Evolutionary conservation across 495 filamentous ascomycete species (phyloP), one percentile per base, ranked within the genome.

Genomic region (Neurospora discreta): DNA sequence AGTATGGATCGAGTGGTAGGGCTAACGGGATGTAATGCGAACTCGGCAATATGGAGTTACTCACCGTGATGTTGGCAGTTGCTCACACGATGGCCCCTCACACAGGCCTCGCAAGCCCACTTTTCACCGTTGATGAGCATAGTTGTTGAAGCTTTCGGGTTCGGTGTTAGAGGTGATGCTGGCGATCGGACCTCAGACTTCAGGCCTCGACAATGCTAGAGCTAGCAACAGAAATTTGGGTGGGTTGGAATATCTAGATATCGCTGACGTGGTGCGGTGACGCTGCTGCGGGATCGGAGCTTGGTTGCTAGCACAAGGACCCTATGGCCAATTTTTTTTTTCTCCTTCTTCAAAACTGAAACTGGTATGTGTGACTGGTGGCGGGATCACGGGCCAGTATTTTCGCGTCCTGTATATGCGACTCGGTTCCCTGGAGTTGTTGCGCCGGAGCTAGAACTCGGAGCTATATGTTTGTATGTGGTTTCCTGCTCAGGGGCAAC

Each of bases 51-150:
- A 78, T 76, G 15, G 52, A 58, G 52, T 79, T 75, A 87, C 91
- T 85, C 87, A 95, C 92, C 92, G 82, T 89, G 84, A 81, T 97
- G 93, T 82, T 95, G 91, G 87, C 93, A 97, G 82, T 92, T 94
- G 89, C 92, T 96, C 79, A 97, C 93, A 80, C 93, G 90, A 85
- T 97, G 93, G 79, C 93, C 93, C 82, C 93, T 87, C 81, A 97
- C 92, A 85, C 93, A 97, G 85, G 93, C 93, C 85, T 97, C 93
- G 85, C 93, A 97, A 80, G 91, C 91, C 83, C 87, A 95, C 85
- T 95, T 95, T 85, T 95, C 92, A 81, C 92, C 92, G 83, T 93
- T 87, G 80, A 94, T 93, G 80, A 95, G 84, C 92, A 95, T 95
- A 70, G 76, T 77, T 76, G 79, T 41, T 13, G 38, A 69, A 44